A percentile compares a stretch with the other conserved stretches of the same genome.
These are phyloP conservation scores for Sporothrix inflata DNA, from an alignment of 2,329 filamentous ascomycete species.

Conservation along the genomic window DNA sequence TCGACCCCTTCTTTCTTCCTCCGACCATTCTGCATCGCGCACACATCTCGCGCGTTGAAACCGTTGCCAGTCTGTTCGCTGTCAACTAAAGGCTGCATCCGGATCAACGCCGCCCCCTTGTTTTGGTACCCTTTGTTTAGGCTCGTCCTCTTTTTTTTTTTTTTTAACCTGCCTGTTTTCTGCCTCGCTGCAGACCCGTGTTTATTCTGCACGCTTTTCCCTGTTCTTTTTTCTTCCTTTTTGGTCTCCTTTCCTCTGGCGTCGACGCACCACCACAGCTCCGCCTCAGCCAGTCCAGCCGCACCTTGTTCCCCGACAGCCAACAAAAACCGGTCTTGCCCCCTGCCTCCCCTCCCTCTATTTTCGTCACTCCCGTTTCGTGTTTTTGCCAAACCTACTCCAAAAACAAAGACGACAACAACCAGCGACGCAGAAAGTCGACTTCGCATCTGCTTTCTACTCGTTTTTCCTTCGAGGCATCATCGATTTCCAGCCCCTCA, in stretches of 20 bases:
- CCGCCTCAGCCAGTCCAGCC: slow-evolving; percentile 21
- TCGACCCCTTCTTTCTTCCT: neutral
- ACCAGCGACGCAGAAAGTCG: neutral
- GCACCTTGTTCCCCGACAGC: slow-evolving; percentile 25
- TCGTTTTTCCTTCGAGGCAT: neutral
- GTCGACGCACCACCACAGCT: slow-evolving; percentile 18
- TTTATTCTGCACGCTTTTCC: neutral
- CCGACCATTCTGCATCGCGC: slow-evolving; percentile 1
- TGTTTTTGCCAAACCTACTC: slow-evolving; percentile 16
- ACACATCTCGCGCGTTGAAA: slow-evolving; percentile 4
- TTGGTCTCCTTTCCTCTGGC: neutral
- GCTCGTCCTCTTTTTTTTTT: neutral
- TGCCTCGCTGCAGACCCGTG: neutral
- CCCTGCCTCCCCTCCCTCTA: slow-evolving; percentile 21
- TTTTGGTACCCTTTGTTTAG: slow-evolving; percentile 19
- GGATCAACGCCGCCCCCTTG: slow-evolving; percentile 16
- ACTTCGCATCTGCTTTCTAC: neutral
- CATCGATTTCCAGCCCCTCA: neutral
- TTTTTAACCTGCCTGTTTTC: neutral
- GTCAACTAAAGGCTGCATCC: slow-evolving; percentile 23
- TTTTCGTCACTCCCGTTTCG: slow-evolving; percentile 17
- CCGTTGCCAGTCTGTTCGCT: neutral
- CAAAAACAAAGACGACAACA: neutral
- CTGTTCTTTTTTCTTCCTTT: neutral
- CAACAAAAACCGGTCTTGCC: slow-evolving; percentile 24